These are phyloP conservation scores for Candida xyloterini DNA, from an alignment of 805 yeast species.

Conservation along the genomic window DNA sequence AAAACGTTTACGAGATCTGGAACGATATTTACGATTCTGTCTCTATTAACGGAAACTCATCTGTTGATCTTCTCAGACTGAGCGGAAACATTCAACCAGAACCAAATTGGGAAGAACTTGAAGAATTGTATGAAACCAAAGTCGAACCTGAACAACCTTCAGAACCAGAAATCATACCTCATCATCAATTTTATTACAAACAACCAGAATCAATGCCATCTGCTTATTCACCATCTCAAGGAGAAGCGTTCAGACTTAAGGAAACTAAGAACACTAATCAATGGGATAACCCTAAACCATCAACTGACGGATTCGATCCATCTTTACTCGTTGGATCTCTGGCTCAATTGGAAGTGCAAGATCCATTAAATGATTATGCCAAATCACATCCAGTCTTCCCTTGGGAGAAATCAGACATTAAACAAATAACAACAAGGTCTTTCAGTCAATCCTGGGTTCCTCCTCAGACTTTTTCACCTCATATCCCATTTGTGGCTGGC, in stretches of 20 bases:
- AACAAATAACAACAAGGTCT: constrained; percentile 18
- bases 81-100: constrained; percentile 24
- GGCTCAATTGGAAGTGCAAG: background rate
- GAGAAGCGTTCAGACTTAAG: constrained; percentile 33
- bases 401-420: constrained; percentile 28
- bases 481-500: constrained; percentile 14
- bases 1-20: constrained; percentile 30
- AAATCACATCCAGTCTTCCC: constrained; percentile 35
- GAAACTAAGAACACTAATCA: constrained; percentile 23
- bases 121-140: background rate
- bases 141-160: background rate
- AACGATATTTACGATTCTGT: constrained; percentile 27
- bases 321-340: constrained; percentile 2
- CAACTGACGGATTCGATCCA: background rate
- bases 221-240: constrained; percentile 21
- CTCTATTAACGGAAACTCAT: constrained; percentile 15
- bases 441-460: constrained; percentile 14
- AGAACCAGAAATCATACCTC: constrained; percentile 1
- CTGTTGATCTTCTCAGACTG: constrained; percentile 19
- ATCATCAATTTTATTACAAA: constrained; percentile 21
- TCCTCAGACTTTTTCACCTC: background rate
- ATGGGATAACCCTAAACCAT: constrained; percentile 17
- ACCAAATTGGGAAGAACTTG: constrained; percentile 8
- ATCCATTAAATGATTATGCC: constrained; percentile 22
- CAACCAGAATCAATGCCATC: constrained; percentile 27